Conservation (phyloP, 106 monocot genomes). For the Platanthera guangdongensis region DNA sequence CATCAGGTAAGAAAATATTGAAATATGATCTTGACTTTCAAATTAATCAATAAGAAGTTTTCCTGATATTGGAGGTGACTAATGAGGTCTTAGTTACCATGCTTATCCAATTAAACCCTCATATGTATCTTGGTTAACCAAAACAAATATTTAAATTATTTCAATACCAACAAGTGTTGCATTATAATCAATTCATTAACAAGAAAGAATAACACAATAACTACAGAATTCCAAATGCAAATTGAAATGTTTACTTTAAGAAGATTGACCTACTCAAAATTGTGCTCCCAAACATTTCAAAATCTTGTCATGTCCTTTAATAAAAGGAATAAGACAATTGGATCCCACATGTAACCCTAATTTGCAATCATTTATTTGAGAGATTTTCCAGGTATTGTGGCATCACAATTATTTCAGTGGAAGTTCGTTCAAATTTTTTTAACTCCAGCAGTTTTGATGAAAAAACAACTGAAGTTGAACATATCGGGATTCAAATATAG, state of each 20-base stretch:
- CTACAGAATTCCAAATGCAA: neutral
- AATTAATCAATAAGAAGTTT: neutral
- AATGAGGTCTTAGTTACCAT: neutral
- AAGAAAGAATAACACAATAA: neutral
- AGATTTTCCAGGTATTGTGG: neutral
- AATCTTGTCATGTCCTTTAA: neutral
- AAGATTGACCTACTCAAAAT: neutral
- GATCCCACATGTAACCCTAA: neutral
- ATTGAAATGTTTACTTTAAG: neutral
- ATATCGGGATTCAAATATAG: neutral
- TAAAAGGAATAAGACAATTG: neutral
- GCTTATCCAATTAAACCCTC: neutral
- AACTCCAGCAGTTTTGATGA: neutral
- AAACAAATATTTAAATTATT: neutral
- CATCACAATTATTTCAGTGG: neutral
- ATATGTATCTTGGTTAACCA: neutral
- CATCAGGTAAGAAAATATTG: neutral
- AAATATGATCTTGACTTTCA: neutral
- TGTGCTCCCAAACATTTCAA: neutral
- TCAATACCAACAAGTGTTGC: neutral
- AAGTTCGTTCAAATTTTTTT: neutral
- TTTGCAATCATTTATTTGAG: neutral
- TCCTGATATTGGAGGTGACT: neutral
- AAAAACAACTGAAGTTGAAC: neutral
- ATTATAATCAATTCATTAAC: neutral